Base-by-base conservation (phyloP, 2,329 filamentous ascomycete species). In the Aspergillus sp. region DNA sequence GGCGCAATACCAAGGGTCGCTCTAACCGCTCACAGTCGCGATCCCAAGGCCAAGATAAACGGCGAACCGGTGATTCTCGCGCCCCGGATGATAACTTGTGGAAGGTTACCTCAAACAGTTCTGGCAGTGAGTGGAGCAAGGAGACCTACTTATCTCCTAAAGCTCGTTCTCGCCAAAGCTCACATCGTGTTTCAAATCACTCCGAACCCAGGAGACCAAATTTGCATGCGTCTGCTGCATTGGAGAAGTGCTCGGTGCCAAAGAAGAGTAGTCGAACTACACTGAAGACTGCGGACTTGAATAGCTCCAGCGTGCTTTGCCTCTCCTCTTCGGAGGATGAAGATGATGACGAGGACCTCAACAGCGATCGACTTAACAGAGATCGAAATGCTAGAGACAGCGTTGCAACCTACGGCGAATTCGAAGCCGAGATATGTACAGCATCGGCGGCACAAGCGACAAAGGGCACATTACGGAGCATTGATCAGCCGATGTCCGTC, bases 321-420 rank as follows among this genome's bases (percentile, higher is more conserved):
- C 75, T 82, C 47, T 82, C 80, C 3, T 82, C 80, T n/a, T 82
- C 80, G 0, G 80, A 81, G 58, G 77, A 80, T 51, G 79, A 79
- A 59, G 72, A 75, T 21, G 74, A 75, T 21, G 70, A 74, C 8
- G 62, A 67, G 11, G 61, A 64, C 8, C 64, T 65, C 3, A 57
- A 54, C 5, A 68, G 64, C 15, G 59, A 63, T 39, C 59, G 57
- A 53, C 53, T 21, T 8, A 62, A 58, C 25, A 48, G 41, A 15
- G 57, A 59, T 39, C 69, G 67, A 30, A 54, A 50, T 19, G 58
- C 70, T 42, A 70, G 78, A 53, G 77, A 78, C 57, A 80, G 78
- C 60, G 73, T 80, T 48, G 68, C 71, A 7, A 76, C 73, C 13
- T 77, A 73, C 48, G 74, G 69, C 13, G 77, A 78, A 41, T 73